phyloP scores from a whole-genome alignment of 2,329 filamentous ascomycete genomes.

The Hypoxylon sp. region DNA sequence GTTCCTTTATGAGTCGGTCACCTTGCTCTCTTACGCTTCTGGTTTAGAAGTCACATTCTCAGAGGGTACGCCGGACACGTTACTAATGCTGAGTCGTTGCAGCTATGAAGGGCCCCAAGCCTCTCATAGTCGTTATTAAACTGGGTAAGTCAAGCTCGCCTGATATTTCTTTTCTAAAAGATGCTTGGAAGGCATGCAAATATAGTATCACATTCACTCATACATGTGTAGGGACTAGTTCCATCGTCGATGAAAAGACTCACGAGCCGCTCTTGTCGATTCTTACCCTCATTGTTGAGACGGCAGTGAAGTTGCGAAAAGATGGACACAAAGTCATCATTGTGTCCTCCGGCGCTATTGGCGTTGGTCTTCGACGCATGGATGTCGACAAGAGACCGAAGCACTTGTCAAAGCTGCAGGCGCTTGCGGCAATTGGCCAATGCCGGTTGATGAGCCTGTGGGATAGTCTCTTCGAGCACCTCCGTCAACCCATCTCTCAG shows the following conservation, averaged over 20 bases:
- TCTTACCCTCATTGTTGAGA: slow-evolving; percentile 91
- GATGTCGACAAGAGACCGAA: slow-evolving; percentile 87
- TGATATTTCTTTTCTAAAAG: not conserved
- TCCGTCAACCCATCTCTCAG: slow-evolving; percentile 91
- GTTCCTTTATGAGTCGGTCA: slow-evolving; percentile 4
- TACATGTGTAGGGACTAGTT: slow-evolving; percentile 79
- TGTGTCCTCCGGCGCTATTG: slow-evolving; percentile 96
- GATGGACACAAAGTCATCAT: slow-evolving; percentile 95
- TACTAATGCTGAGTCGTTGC: slow-evolving; percentile 44
- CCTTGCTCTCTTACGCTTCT: slow-evolving; percentile 3
- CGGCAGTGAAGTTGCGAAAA: slow-evolving; percentile 83
- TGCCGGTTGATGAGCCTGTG: slow-evolving; percentile 94
- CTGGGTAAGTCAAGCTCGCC: slow-evolving; percentile 66
- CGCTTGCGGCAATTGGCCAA: slow-evolving; percentile 94
- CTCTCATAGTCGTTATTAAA: slow-evolving; percentile 84
- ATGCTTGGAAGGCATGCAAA: slow-evolving; percentile 1
- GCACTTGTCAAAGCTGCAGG: slow-evolving; percentile 88
- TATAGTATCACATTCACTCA: slow-evolving; percentile 15
- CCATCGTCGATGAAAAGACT: slow-evolving; percentile 96
- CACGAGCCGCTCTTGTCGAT: slow-evolving; percentile 93
- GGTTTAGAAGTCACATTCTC: slow-evolving; percentile 7
- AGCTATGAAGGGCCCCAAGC: slow-evolving; percentile 71
- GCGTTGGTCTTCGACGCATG: slow-evolving; percentile 90
- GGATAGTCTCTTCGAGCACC: slow-evolving; percentile 89
- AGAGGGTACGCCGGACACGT: not conserved